Conservation (phyloP, 2,329 filamentous ascomycete species). For the Neurospora sp. region DNA sequence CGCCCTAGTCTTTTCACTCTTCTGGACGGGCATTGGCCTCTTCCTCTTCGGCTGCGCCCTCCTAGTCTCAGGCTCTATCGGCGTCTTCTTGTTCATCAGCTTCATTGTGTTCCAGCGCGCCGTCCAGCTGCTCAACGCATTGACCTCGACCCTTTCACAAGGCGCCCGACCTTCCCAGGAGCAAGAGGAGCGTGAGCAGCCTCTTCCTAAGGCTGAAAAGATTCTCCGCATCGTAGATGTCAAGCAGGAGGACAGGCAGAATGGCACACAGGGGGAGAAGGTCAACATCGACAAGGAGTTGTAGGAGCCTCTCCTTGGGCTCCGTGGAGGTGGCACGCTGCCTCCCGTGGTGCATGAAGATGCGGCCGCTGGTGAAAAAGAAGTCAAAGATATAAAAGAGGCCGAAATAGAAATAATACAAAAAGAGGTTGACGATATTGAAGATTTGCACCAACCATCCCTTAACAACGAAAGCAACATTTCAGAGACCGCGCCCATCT, state of each 20-base stretch:
- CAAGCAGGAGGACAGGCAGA: not conserved
- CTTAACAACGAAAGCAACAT: not conserved
- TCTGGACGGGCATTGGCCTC: not conserved
- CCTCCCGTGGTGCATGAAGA: not conserved
- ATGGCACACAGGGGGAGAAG: not conserved
- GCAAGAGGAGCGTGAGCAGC: not conserved
- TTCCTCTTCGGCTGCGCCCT: not conserved
- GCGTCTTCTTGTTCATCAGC: not conserved
- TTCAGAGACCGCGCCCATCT: too few species aligned
- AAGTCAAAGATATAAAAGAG: not conserved
- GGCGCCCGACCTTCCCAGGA: not conserved
- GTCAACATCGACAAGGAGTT: not conserved
- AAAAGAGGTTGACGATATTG: not conserved
- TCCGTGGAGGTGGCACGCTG: not conserved
- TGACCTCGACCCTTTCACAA: not conserved
- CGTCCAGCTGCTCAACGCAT: not conserved
- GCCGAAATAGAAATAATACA: not conserved
- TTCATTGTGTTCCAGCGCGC: not conserved
- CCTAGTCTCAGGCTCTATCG: not conserved
- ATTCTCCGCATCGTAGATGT: not conserved
- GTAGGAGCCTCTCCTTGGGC: not conserved
- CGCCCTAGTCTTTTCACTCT: not conserved
- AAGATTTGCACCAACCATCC: not conserved
- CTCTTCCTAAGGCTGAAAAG: not conserved
- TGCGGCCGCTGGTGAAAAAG: not conserved